Evolutionary conservation across 306 rosid genomes (phyloP), one percentile per base, ranked within the genome.

Genomic region (Sophora flavescens): DNA sequence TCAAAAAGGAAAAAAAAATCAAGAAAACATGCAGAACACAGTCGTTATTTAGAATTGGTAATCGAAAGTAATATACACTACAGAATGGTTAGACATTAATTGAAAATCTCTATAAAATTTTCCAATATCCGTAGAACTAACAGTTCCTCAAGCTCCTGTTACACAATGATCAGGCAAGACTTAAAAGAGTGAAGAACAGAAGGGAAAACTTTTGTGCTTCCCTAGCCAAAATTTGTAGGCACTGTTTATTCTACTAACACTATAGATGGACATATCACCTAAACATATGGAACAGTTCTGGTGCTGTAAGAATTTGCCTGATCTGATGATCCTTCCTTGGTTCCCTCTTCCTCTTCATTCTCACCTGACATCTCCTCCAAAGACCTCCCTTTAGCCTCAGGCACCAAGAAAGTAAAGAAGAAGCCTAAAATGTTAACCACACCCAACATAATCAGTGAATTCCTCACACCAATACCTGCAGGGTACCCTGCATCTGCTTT

Each of bases 361-460:
- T 92, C 96, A 35, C 97, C 93, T 1, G 97, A 92, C 87, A 92
- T 87, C 76, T 92, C 97, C 76, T 92, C 96, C 86, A 92, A 80
- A 1, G 93, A 92, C 80, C 47, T 90, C 1, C 97, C 97, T 4
- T 87, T 92, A 1, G 96, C 84, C 81, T 93, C 97, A 3, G 96
- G 97, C 26, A 93, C 93, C 59, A 89, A 76, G 84, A 90, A 89
- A 16, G 94, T 93, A 63, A 82, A 89, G 54, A 68, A 14, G 42
- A 87, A 87, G 1, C 97, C 92, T 14, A 86, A 82, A 6, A 86
- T 32, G 74, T 89, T 93, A 10, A 89, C 48, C 15, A 64, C 88
- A n/a, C 89, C 97, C 66, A 90, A 57, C 4, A 82, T 45, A 8
- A 93, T 2, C 30, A 93, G 84, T 0, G 96, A 66, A 42, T 93